Base-by-base conservation (phyloP, 2,329 filamentous ascomycete genomes). In the Curvularia spicifera region DNA sequence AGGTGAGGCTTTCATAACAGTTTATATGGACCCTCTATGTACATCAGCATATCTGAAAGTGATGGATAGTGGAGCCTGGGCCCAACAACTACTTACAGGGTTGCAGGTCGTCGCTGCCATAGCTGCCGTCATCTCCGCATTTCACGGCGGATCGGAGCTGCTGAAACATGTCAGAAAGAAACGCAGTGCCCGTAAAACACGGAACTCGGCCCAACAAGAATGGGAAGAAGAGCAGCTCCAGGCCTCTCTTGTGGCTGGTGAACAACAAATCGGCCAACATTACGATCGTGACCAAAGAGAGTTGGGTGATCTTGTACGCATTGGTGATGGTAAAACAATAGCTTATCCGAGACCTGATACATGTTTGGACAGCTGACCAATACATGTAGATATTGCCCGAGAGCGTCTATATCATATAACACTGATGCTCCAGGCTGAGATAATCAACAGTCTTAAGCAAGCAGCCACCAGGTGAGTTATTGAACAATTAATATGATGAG, bases 41-140 rank as follows among this genome's bases (percentile, higher is more conserved):
- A 10, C 35, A 12, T 13, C 18, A 26, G 3, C 28, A 52, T 33
- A 37, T 26, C 39, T 35, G 12, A 46, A 6, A 35, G 3, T 4
- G 20, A 22, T 4, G 4, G 39, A 28, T 12, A 49, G n/a, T 15
- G 24, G 18, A 9, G 1, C 26, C 1, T 12, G 50, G 18, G 7
- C 18, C 42, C 42, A 43, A 37, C 37, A 29, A 2, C 12, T 13
- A 37, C 49, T 45, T 43, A 35, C 28, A 15, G n/a, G 24, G 44
- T 9, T 35, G 12, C 46, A 80, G 71, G 77, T 79, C 5, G 67
- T 77, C 45, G 74, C 71, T 24, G 78, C 78, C 49, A 76, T 80
- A n/a, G 68, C 76, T n/a, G 76, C 78, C 8, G 73, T 80, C 10
- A 69, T 79, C 8, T 77, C 74, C 10, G 77, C 78, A 7, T 80